Conservation (phyloP, 1,139 yeast species). For the Suhomyces choctaworum region DNA sequence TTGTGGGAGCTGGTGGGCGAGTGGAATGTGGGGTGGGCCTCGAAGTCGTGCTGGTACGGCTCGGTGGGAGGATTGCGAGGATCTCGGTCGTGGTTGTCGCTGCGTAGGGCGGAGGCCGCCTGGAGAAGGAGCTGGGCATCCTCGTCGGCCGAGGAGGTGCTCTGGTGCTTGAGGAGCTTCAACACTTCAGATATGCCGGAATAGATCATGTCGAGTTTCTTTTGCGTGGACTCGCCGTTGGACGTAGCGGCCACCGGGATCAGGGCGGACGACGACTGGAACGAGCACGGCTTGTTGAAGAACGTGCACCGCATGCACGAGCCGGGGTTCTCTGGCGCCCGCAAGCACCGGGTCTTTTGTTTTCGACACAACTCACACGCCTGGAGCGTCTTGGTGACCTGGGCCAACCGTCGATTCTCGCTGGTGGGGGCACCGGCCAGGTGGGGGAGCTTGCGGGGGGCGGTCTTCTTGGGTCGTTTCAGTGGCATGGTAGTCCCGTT, state of each 20-base stretch:
- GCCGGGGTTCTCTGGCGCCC: slow-evolving; percentile 43
- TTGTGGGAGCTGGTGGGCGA: slow-evolving; percentile 42
- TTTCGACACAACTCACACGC: slow-evolving; percentile 63
- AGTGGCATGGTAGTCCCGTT: background rate
- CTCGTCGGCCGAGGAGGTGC: slow-evolving; percentile 5
- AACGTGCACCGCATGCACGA: slow-evolving; percentile 60
- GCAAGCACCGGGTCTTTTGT: slow-evolving; percentile 64
- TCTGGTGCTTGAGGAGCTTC: slow-evolving; percentile 20
- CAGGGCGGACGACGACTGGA: slow-evolving; percentile 25
- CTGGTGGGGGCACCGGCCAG: slow-evolving; percentile 2
- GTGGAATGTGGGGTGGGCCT: slow-evolving; percentile 32
- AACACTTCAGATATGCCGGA: slow-evolving; percentile 37
- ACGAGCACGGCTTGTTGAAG: slow-evolving; percentile 52
- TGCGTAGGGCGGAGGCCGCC: slow-evolving; percentile 16
- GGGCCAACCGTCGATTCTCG: slow-evolving; percentile 17
- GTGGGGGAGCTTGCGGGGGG: slow-evolving; percentile 1
- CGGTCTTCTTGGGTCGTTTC: slow-evolving; percentile 2
- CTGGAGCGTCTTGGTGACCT: slow-evolving; percentile 49
- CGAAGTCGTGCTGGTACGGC: slow-evolving; percentile 3
- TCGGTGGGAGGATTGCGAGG: background rate
- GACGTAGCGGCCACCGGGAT: background rate
- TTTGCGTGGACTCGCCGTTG: slow-evolving; percentile 2
- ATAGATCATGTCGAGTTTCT: slow-evolving; percentile 29
- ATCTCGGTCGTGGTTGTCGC: background rate
- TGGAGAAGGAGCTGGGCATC: slow-evolving; percentile 31